Evolutionary conservation across 2,329 filamentous ascomycete species (phyloP).

Genomic region (Apiospora koreana): DNA sequence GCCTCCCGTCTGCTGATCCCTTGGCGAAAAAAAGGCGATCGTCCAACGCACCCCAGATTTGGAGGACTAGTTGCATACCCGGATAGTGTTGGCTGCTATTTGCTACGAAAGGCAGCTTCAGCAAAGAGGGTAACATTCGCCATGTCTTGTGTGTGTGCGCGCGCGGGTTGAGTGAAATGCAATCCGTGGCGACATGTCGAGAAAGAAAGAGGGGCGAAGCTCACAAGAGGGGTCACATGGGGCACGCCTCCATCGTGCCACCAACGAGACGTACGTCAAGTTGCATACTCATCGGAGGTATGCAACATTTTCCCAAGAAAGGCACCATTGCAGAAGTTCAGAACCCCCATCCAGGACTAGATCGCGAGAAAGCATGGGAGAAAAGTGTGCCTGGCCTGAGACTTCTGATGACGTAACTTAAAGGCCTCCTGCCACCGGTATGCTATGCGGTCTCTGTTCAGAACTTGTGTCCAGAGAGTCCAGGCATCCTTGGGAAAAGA

Average conservation of each 20-base stretch:
- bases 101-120: background rate
- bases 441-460: background rate
- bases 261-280: slow-evolving; percentile 2
- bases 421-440: background rate
- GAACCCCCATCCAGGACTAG: background rate
- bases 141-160: background rate
- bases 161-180: background rate
- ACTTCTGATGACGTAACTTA: background rate
- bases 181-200: background rate
- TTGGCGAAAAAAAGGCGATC: background rate
- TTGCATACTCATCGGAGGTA: background rate
- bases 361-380: background rate
- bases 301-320: background rate
- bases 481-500: background rate
- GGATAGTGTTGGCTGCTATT: background rate
- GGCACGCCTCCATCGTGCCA: slow-evolving; percentile 3
- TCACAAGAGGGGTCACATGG: slow-evolving; percentile 1
- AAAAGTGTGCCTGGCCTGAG: background rate
- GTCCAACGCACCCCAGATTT: slow-evolving; percentile 7
- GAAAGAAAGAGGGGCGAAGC: background rate
- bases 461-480: background rate
- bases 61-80: background rate
- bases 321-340: background rate
- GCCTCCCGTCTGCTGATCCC: slow-evolving; percentile 8
- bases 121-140: slow-evolving; percentile 2